Base-by-base conservation (phyloP, 225 moss, liverwort and hornwort genomes). In the Neckera pumila region DNA sequence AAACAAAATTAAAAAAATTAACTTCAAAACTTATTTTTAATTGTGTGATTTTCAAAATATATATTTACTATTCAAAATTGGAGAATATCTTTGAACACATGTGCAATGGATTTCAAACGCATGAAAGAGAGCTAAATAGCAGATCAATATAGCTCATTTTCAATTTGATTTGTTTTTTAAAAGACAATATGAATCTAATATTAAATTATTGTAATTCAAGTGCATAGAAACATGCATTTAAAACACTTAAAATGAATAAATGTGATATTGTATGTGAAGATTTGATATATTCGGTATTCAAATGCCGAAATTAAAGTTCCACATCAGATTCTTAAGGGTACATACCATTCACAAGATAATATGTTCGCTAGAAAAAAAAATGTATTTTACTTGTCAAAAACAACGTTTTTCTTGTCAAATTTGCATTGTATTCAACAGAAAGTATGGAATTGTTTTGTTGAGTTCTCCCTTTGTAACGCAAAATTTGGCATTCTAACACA, bases 181-280 rank as follows among this genome's bases (percentile, higher is more conserved):
- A 67, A 67, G 25, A 40, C 8, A 40, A 40, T 14, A 40, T 40
- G 25, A 40, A 70, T 70, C 1, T 40, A 14, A 40, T 70, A 40
- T 14, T 25, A 40, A 40, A 69, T 38, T 38, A 13, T 38, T 22
- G 23, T 22, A 13, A 69, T 69, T 69, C 12, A 67, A 38, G 7
- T 67, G 4, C 4, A 38, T 21, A 67, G 12, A 67, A 12, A 36
- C 7, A 38, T 69, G 13, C 22, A 38, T 69, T 69, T 11, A 36
- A 66, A 67, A 67, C 5, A 20, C 11, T 71, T 43, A 42, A 15
- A 5, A 43, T 43, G 27, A 72, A 27, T 16, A 43, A 9, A 43
- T 1, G 3, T 43, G 2, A 17, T 42, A 7, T 0, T 2, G 0
- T n/a, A 22, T 0, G 2, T 13, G 7, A 38, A 69, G 21, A 1